Base-by-base conservation (phyloP, 805 yeast genomes). In the Pichia deserticola region DNA sequence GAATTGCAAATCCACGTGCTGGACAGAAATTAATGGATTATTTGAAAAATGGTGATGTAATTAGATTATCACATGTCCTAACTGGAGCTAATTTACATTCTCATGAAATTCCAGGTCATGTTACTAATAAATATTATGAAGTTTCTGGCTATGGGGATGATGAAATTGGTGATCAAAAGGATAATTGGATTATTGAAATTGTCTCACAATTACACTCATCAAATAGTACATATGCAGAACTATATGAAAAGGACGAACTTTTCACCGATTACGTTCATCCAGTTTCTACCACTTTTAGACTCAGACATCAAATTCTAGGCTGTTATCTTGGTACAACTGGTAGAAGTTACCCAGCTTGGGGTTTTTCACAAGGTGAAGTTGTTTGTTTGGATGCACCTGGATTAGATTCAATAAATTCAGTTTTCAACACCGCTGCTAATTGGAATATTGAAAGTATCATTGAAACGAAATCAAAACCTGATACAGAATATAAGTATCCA, bases 321-420 rank as follows among this genome's bases (percentile, higher is more conserved):
- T 95, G 97, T 66, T 90, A 89, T 66, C 71, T 93, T 62, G 86
- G 90, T 56, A 86, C 92, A 12, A 76, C 93, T 10, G 97, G 97
- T 42, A 70, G 73, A 56, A 65, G 79, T 28, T 82, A 90, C 62
- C 99, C 99, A 20, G 82, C 81, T 15, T 93, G 99, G 99, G 99
- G 99, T 25, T 93, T 92, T 78, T 80, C 89, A 64, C 99, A 93
- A 73, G 96, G 96, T 54, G 95, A 86, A 66, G 87, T 86, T 40
- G 78, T 82, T 7, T 86, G 95, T 66, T 78, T 78, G 55, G 61
- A 71, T 7, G 65, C 78, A 0, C 70, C 81, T 60, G 66, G 78
- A 30, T 54, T 65, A 10, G 71, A 71, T 48, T 41, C 49, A 13
- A 15, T 56, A 1, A 28, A 47, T 6, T 54, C 58, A 10, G 51